Percentiles rank a stretch among this genome's conserved stretches.
phyloP scores from a whole-genome alignment of 129 eudicot species.

The Centella asiatica region DNA sequence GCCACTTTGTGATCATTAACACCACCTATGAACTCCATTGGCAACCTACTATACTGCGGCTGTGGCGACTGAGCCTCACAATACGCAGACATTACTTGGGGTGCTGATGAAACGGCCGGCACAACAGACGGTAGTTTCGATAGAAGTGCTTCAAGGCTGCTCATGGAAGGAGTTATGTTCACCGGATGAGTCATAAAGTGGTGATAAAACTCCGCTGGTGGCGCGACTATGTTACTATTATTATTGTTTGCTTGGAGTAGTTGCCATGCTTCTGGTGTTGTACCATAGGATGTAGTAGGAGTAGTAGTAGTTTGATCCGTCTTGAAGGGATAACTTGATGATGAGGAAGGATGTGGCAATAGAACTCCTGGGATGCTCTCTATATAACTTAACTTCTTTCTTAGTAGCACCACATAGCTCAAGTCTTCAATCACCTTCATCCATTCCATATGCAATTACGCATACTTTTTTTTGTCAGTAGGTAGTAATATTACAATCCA shows the following conservation, averaged over 20 bases:
- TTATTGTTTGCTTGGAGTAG: slow-evolving; percentile 10
- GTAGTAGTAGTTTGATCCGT: slow-evolving; percentile 25
- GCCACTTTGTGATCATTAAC: slow-evolving; percentile 30
- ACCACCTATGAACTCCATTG: slow-evolving; percentile 41
- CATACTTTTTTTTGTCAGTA: too few species aligned
- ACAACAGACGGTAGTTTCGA: slow-evolving; percentile 85
- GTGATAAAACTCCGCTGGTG: slow-evolving; percentile 22
- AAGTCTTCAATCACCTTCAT: slow-evolving; percentile 76
- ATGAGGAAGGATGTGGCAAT: slow-evolving; percentile 93
- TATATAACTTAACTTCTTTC: slow-evolving; percentile 74
- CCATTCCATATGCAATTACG: neutral
- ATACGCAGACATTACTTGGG: slow-evolving; percentile 17
- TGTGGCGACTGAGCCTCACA: slow-evolving; percentile 29
- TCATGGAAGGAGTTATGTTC: slow-evolving; percentile 90
- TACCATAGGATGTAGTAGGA: neutral
- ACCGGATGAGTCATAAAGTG: slow-evolving; percentile 25
- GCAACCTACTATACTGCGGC: slow-evolving; percentile 23
- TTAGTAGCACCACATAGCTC: slow-evolving; percentile 79
- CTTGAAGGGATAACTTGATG: slow-evolving; percentile 62
- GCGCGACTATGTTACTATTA: slow-evolving; percentile 13
- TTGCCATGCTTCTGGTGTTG: slow-evolving; percentile 45
- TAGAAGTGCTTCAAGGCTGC: slow-evolving; percentile 92
- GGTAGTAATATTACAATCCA: neutral
- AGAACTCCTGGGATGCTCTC: slow-evolving; percentile 98
- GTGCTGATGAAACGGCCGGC: slow-evolving; percentile 42